phyloP scores from a whole-genome alignment of 805 yeast genomes.

The Candida wancherniae region DNA sequence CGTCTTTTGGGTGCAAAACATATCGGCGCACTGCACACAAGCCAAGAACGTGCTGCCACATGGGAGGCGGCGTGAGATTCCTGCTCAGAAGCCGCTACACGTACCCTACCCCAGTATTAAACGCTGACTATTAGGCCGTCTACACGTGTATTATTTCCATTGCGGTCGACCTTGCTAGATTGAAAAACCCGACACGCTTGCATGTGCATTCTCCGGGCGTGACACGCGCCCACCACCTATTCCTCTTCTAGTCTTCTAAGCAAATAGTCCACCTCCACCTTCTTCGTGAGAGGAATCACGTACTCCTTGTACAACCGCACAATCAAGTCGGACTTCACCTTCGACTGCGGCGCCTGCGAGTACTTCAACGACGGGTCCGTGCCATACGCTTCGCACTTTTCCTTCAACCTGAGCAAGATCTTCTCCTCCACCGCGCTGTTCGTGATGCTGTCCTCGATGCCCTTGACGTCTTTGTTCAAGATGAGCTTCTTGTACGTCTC shows the following conservation, averaged over 20 bases:
- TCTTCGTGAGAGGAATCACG: conserved; percentile 90
- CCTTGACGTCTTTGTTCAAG: conserved; percentile 56
- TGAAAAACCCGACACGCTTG: too few relatives aligned
- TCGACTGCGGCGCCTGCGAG: conserved; percentile 67
- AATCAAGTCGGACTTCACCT: conserved; percentile 76
- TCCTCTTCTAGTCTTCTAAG: conserved; percentile 49
- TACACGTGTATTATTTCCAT: too few relatives aligned
- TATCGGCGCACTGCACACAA: conserved; percentile 1
- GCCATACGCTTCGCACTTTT: conserved; percentile 83
- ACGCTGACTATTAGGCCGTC: too few relatives aligned
- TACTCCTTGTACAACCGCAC: conserved; percentile 81
- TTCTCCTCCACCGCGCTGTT: conserved; percentile 81
- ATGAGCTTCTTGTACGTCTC: conserved; percentile 64
- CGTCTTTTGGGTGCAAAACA: conserved; percentile 5
- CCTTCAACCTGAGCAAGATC: conserved; percentile 70
- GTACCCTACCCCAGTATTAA: too few relatives aligned
- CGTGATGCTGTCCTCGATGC: conserved; percentile 78
- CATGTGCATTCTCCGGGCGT: neutral
- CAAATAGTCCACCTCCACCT: conserved; percentile 90
- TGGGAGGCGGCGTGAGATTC: conserved; percentile 1
- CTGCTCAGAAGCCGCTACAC: too few relatives aligned
- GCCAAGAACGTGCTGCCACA: conserved; percentile 4
- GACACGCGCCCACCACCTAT: neutral
- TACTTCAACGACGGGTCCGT: conserved; percentile 77
- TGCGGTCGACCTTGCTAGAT: too few relatives aligned